Evolutionary conservation across 257 asterid species (phyloP), one percentile per base, ranked within the genome.

Genomic region (Solanum appendiculatum): DNA sequence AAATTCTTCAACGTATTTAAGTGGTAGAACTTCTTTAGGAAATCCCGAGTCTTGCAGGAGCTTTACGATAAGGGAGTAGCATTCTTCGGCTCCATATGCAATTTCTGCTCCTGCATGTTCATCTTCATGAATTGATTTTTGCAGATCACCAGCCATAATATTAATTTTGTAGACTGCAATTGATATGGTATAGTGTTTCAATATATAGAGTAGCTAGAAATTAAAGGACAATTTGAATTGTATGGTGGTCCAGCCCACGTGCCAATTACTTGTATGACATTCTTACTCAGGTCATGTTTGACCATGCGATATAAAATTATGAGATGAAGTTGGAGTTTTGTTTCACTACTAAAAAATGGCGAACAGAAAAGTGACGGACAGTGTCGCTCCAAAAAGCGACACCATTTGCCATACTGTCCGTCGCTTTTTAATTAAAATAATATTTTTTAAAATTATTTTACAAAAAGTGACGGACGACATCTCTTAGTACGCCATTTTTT

Each of bases 1-100:
- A 23, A 98, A 96, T 87, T 95, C 99, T 77, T 91, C 97, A 10
- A 96, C 94, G 88, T 94, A 93, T 89, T 95, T 92, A 21, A 96
- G 94, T 18, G 98, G 98, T 1, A 96, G 93, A 37, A 94, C 93
- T 31, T 96, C 98, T 51, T 82, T 88, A 1, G 98, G 98, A 70
- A 96, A 96, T 21, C 98, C 98, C n/a, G 94, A 87, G 86, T 93
- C 97, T 54, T 44, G 29, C 5, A 95, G 92, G 74, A 92, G 92
- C 78, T 89, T 91, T 34, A 90, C 34, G 80, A 98, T 93, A 87
- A 93, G 94, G 60, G 86, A 63, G 78, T 82, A 86, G 92, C 99
- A 95, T 11, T 91, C 94, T n/a, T 92, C 94, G 6, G 87, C 56
- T 46, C 56, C 56, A 46, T 46, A 46, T 46, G 56, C 56, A 46